Evolutionary conservation across 2,329 filamentous ascomycete species (phyloP).

Genomic region (Colletotrichum chlorophyti): DNA sequence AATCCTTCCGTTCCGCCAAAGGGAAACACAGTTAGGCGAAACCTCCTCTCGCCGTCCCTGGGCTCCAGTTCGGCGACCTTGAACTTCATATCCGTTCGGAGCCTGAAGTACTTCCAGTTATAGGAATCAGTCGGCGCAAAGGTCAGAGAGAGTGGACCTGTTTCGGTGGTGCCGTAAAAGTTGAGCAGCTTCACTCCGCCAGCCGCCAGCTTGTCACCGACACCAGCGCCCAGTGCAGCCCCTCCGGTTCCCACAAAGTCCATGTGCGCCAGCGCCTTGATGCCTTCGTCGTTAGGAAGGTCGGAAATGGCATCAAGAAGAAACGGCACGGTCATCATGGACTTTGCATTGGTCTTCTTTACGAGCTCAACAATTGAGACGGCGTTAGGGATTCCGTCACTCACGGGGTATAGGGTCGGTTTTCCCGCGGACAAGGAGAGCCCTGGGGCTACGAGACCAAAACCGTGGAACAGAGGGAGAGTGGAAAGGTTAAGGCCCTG

Average conservation of each 20-base stretch:
- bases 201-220: conserved; percentile 33
- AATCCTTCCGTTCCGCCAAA: conserved; percentile 36
- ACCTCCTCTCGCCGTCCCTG: conserved; percentile 30
- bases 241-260: conserved; percentile 42
- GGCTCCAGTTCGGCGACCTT: conserved; percentile 28
- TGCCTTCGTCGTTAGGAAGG: conserved; percentile 6
- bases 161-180: conserved; percentile 44
- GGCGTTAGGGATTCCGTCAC: conserved; percentile 34
- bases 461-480: conserved; percentile 43
- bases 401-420: conserved; percentile 36
- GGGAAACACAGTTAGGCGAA: conserved; percentile 36
- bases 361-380: conserved; percentile 35
- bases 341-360: conserved; percentile 30
- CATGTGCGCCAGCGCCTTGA: conserved; percentile 21
- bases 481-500: conserved; percentile 38
- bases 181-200: conserved; percentile 39
- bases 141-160: conserved; percentile 40
- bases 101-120: conserved; percentile 38
- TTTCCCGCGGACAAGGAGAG: conserved; percentile 38
- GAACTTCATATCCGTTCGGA: conserved; percentile 40
- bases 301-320: conserved; percentile 41
- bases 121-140: conserved; percentile 39
- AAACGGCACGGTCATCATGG: conserved; percentile 42
- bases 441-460: conserved; percentile 40
- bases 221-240: conserved; percentile 35